These are phyloP conservation scores for Microsporum audouinii DNA, from an alignment of 2,329 filamentous ascomycete species.

Conservation along the genomic window DNA sequence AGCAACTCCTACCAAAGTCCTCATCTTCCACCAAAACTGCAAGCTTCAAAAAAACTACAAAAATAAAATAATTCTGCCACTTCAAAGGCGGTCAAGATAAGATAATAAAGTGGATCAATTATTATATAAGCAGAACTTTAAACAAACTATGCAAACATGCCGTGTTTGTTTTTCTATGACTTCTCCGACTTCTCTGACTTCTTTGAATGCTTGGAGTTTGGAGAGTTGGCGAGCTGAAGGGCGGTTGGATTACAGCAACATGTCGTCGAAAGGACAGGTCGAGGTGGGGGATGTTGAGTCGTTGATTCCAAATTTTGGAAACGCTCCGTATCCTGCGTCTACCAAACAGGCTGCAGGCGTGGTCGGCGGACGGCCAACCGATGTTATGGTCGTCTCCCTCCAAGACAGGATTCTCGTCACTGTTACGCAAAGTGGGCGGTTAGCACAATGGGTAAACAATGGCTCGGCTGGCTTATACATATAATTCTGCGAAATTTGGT, in stretches of 20 bases:
- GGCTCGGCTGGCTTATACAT: no score
- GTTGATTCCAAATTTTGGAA: slow-evolving; percentile 10
- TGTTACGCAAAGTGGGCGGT: slow-evolving; percentile 68
- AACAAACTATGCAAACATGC: slow-evolving; percentile 1
- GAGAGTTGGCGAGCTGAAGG: neutral
- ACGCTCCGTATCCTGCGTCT: slow-evolving; percentile 55
- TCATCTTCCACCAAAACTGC: neutral
- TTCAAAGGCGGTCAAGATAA: slow-evolving; percentile 13
- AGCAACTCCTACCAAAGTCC: neutral
- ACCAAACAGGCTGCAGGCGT: slow-evolving; percentile 49
- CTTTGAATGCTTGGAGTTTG: no score
- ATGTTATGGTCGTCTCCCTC: slow-evolving; percentile 63
- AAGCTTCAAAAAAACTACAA: neutral
- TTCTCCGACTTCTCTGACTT: neutral
- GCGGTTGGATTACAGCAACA: neutral
- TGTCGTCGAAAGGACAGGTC: neutral
- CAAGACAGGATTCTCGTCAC: slow-evolving; percentile 85
- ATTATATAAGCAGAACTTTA: neutral
- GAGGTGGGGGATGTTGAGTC: neutral
- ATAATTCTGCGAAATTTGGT: neutral
- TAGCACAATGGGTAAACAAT: slow-evolving; percentile 82
- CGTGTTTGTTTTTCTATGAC: neutral
- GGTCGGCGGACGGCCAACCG: slow-evolving; percentile 59
- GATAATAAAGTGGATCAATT: neutral
- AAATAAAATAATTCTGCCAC: slow-evolving; percentile 13